These are phyloP conservation scores for Strobilomyces echinocephalus DNA, from an alignment of 768 basidiomycete species.

Conservation along the genomic window DNA sequence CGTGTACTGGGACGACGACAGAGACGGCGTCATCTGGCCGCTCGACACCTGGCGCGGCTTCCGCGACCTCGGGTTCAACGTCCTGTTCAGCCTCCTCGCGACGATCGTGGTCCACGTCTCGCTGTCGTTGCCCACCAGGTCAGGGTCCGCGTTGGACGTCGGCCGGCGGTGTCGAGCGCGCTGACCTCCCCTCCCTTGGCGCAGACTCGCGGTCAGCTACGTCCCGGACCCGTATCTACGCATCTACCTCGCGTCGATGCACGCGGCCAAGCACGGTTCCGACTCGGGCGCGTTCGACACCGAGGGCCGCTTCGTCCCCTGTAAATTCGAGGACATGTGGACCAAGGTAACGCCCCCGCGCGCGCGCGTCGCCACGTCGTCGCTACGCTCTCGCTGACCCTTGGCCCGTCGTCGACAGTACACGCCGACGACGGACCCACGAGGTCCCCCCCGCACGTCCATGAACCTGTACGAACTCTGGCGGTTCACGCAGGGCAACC, in stretches of 20 bases:
- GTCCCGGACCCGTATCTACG: slow-evolving; percentile 42
- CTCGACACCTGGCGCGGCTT: slow-evolving; percentile 40
- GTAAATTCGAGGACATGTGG: slow-evolving; percentile 43
- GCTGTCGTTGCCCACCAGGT: slow-evolving; percentile 36
- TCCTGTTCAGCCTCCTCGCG: slow-evolving; percentile 33
- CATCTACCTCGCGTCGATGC: slow-evolving; percentile 33
- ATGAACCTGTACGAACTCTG: slow-evolving; percentile 32
- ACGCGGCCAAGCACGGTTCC: slow-evolving; percentile 39
- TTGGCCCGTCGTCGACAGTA: slow-evolving; percentile 12
- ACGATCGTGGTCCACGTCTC: slow-evolving; percentile 31
- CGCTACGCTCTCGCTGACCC: too few relatives aligned
- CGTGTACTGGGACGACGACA: slow-evolving; percentile 38
- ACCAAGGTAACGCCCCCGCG: slow-evolving; percentile 27
- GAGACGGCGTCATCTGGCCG: slow-evolving; percentile 43
- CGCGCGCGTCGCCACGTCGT: too few relatives aligned
- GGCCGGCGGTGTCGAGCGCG: background rate
- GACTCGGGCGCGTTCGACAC: slow-evolving; percentile 40
- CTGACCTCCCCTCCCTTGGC: background rate
- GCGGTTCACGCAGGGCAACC: slow-evolving; percentile 26
- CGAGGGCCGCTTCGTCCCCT: slow-evolving; percentile 38
- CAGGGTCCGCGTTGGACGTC: background rate
- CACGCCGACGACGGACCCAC: slow-evolving; percentile 2
- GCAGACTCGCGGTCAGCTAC: slow-evolving; percentile 18
- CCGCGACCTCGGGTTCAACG: slow-evolving; percentile 38
- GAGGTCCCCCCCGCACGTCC: slow-evolving; percentile 14